A percentile compares a stretch with the other conserved stretches of the same genome.
phyloP scores from a whole-genome alignment of 176 grass and related monocot genomes.

The Lolium perenne region DNA sequence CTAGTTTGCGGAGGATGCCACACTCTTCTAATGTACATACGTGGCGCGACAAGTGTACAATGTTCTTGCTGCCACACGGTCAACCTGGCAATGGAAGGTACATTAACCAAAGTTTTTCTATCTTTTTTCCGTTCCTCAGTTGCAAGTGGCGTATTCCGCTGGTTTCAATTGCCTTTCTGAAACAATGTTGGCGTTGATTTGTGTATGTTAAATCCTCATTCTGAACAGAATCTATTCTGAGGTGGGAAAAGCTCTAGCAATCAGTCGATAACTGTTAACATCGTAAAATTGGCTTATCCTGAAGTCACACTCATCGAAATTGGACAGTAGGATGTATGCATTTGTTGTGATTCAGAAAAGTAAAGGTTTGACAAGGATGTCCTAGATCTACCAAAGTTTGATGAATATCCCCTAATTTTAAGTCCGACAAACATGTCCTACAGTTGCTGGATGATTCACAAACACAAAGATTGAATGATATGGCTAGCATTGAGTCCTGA shows the following conservation, averaged over 20 bases:
- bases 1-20: slow-evolving; percentile 97
- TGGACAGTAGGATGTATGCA: slow-evolving; percentile 2
- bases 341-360: slow-evolving; percentile 40
- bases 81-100: slow-evolving; percentile 95
- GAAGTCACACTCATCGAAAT: slow-evolving; percentile 42
- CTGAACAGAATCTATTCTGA: slow-evolving; percentile 29
- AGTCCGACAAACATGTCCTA: too few species aligned
- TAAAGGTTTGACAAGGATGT: slow-evolving; percentile 32
- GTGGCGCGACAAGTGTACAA: slow-evolving; percentile 88
- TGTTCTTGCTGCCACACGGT: slow-evolving; percentile 98
- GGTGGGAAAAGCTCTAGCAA: slow-evolving; percentile 5
- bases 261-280: slow-evolving; percentile 37
- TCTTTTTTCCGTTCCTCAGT: slow-evolving; percentile 15
- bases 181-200: slow-evolving; percentile 26
- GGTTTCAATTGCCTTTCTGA: slow-evolving; percentile 40
- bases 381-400: slow-evolving; percentile 9
- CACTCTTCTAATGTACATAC: slow-evolving; percentile 96
- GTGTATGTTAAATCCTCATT: slow-evolving; percentile 17
- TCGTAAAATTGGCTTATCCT: slow-evolving; percentile 39
- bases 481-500: too few species aligned
- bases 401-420: slow-evolving; percentile 24
- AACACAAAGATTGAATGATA: too few species aligned
- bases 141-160: slow-evolving; percentile 40
- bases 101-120: slow-evolving; percentile 9
- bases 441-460: too few species aligned